Evolutionary conservation across 2,329 filamentous ascomycete genomes (phyloP).

Genomic region (Blastomyces gilchristii): DNA sequence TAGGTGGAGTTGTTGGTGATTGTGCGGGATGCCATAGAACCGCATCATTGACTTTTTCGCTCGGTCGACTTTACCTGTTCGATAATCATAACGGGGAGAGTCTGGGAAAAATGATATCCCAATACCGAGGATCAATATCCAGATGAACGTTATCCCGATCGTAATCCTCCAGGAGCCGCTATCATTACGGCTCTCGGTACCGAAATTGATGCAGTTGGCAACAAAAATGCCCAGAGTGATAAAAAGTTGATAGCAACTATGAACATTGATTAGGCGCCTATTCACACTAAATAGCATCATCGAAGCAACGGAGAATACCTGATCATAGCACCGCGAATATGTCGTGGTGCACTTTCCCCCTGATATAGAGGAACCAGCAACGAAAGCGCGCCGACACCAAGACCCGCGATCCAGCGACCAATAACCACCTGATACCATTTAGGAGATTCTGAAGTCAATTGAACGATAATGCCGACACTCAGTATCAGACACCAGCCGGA

Average conservation of each 20-base stretch:
- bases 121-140: conserved; percentile 44
- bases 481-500: conserved; percentile 37
- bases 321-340: conserved; percentile 41
- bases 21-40: conserved; percentile 46
- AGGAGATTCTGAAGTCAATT: conserved; percentile 31
- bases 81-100: conserved; percentile 50
- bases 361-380: conserved; percentile 41
- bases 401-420: conserved; percentile 38
- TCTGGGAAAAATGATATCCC: conserved; percentile 49
- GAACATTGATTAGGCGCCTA: neutral
- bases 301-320: conserved; percentile 16
- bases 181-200: conserved; percentile 31
- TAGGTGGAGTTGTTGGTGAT: conserved; percentile 45
- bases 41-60: conserved; percentile 45
- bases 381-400: conserved; percentile 40
- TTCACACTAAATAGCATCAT: neutral
- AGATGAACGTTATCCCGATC: conserved; percentile 51
- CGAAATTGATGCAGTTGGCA: conserved; percentile 41
- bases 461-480: conserved; percentile 38
- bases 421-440: conserved; percentile 38
- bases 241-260: conserved; percentile 40
- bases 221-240: conserved; percentile 42
- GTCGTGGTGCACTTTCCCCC: conserved; percentile 37
- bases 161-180: conserved; percentile 42
- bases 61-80: conserved; percentile 42